A percentile compares a stretch with the other conserved stretches of the same genome.
Evolutionary conservation across 2,329 filamentous ascomycete species (phyloP).

Genomic region (Penicillium hordei): DNA sequence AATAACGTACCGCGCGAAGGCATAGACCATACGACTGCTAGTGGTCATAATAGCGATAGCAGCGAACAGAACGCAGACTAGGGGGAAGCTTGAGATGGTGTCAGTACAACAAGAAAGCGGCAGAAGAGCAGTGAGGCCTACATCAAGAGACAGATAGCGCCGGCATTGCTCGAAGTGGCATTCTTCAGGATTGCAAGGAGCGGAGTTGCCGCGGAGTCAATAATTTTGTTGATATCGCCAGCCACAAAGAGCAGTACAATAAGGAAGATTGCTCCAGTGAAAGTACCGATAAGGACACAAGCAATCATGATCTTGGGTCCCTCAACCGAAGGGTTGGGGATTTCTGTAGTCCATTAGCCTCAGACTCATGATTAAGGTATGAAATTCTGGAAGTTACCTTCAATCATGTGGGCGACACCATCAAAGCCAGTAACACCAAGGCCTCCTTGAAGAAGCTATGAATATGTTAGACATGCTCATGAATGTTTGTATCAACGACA

Average conservation of each 20-base stretch:
- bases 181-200: conserved; percentile 63
- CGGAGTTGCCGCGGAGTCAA: conserved; percentile 57
- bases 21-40: conserved; percentile 39
- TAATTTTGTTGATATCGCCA: conserved; percentile 57
- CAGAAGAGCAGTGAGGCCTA: conserved; percentile 20
- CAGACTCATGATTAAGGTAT: not conserved
- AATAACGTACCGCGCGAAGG: conserved; percentile 32
- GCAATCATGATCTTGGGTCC: conserved; percentile 67
- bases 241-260: conserved; percentile 64
- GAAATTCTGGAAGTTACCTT: conserved; percentile 29
- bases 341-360: conserved; percentile 32
- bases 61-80: conserved; percentile 36
- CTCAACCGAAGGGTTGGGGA: conserved; percentile 49
- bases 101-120: conserved; percentile 7
- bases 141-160: conserved; percentile 65
- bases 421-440: conserved; percentile 56
- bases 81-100: conserved; percentile 29
- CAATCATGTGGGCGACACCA: conserved; percentile 54
- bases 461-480: conserved; percentile 20
- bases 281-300: conserved; percentile 62
- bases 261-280: conserved; percentile 64
- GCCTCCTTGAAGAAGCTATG: conserved; percentile 49
- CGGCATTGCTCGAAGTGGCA: conserved; percentile 61
- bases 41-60: conserved; percentile 38
- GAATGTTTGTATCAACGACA: conserved; percentile 10